Base-by-base conservation (phyloP, 768 basidiomycete genomes). In the Exsudoporus frostii region DNA sequence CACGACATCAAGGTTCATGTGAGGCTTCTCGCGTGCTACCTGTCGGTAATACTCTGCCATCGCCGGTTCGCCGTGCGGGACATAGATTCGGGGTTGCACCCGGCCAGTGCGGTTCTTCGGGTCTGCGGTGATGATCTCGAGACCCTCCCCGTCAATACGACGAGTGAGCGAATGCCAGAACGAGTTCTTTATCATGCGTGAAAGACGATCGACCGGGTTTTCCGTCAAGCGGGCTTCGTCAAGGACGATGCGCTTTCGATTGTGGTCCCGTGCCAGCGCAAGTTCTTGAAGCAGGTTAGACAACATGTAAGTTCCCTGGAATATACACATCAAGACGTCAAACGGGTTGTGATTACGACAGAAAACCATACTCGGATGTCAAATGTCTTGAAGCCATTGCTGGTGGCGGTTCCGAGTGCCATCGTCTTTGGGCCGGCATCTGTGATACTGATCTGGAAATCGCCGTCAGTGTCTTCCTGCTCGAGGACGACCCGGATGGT, bases 221-320 rank as follows among this genome's bases (percentile, higher is more conserved):
- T 99, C 96, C 0, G 90, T 92, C 46, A 99, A 79, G 56, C 96
- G 89, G n/a, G 92, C 86, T 71, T 99, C 97, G 62, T 99, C 97
- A n/a, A 99, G 85, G 19, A 99, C 92, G 66, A 99, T 97, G 8
- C 93, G 89, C 73, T 96, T 96, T 51, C 94, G 80, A 57, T 89
- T 88, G 71, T 96, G 94, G 66, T 98, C 96, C 9, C 92, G 85
- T 7, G 97, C 96, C 20, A 98, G 83, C 3, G 96, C 96, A 43
- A 99, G 86, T 69, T 99, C 96, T 76, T 99, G 96, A n/a, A 99
- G 79, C 24, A 99, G 82, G 72, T 98, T 98, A 13, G 96, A 98
- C 42, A 99, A 78, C 96, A 98, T 98, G 73, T 98, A 99, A n/a
- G 90, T 98, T 38, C 97, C 96, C 88, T 95, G 65, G 15, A 63